Base-by-base conservation (phyloP, 768 basidiomycete genomes). In the Leccinum subgranulosum region DNA sequence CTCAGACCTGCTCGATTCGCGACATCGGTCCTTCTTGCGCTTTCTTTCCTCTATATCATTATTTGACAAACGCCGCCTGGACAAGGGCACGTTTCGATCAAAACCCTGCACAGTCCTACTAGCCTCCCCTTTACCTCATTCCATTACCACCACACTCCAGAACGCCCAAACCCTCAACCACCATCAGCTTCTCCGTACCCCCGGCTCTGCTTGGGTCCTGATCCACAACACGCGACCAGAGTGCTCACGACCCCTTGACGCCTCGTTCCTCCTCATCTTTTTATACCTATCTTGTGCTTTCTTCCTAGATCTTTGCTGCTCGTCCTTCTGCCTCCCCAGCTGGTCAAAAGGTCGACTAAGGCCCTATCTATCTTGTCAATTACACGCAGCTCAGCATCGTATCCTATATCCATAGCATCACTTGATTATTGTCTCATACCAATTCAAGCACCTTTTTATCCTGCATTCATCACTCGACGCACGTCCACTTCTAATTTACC, bases 81-180 rank as follows among this genome's bases (percentile, higher is more conserved):
- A 78, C 74, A 76, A 76, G 81, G 85, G 82, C 86, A 89, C 86
- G 86, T 87, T 87, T 85, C 77, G 77, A 87, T 87, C 85, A 86
- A 85, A 87, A 84, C 75, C 75, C 81, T 80, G 79, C 66, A 69
- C 73, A 69, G 64, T 69, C 51, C 61, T 69, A 71, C 69, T 77
- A 75, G 80, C 83, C 83, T 82, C 68, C 77, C 81, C 77, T 79
- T 76, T 79, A 77, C 81, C 81, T 83, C 81, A 74, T 79, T 78
- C 77, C 80, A 73, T 71, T 69, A 64, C 69, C 60, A 66, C 69
- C 66, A 72, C 59, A 53, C 59, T 62, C 67, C 61, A 65, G 67
- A 68, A 68, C 63, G 52, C 60, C 47, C 66, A 64, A 73, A 73
- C 75, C 75, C 69, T 71, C 68, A 67, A 74, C 72, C 74, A 54